These are phyloP conservation scores for Eucalyptus pauciflora DNA, from an alignment of 345 rosid genomes.

Conservation along the genomic window DNA sequence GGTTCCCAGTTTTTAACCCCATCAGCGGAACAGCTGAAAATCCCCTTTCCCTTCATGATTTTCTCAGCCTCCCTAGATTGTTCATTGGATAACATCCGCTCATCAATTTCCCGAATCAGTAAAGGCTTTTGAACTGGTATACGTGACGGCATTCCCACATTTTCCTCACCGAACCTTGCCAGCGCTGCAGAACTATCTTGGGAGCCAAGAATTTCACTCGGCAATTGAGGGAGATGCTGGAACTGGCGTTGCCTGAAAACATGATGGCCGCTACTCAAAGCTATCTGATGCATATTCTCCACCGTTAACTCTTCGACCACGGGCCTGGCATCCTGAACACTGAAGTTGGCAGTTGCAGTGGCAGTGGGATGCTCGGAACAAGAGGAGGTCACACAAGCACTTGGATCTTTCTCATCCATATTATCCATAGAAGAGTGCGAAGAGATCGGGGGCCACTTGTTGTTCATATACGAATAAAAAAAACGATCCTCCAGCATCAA, in stretches of 20 bases:
- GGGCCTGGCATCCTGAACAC: background rate
- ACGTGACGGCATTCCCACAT: slow-evolving; percentile 18
- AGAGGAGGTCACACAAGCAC: background rate
- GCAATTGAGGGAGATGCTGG: slow-evolving; percentile 13
- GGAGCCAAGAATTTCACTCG: slow-evolving; percentile 14
- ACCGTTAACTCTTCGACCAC: slow-evolving; percentile 31
- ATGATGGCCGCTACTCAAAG: slow-evolving; percentile 11
- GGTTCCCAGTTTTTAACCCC: background rate
- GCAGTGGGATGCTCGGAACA: background rate
- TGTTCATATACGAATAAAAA: background rate
- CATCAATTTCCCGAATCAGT: background rate
- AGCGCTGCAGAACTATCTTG: slow-evolving; percentile 17
- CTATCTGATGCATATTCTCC: slow-evolving; percentile 7
- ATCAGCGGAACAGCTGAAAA: background rate
- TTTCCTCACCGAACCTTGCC: slow-evolving; percentile 21
- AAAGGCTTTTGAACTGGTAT: background rate
- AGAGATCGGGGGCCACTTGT: slow-evolving; percentile 21
- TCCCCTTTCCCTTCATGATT: slow-evolving; percentile 30
- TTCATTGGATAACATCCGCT: background rate
- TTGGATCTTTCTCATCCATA: background rate
- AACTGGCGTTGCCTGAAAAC: slow-evolving; percentile 11
- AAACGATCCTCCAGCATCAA: background rate
- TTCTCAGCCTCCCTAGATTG: background rate
- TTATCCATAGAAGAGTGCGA: background rate
- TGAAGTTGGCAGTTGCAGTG: background rate